These are phyloP conservation scores for Saccharomyces hybrid DNA, from an alignment of 1,139 yeast species.

Conservation along the genomic window DNA sequence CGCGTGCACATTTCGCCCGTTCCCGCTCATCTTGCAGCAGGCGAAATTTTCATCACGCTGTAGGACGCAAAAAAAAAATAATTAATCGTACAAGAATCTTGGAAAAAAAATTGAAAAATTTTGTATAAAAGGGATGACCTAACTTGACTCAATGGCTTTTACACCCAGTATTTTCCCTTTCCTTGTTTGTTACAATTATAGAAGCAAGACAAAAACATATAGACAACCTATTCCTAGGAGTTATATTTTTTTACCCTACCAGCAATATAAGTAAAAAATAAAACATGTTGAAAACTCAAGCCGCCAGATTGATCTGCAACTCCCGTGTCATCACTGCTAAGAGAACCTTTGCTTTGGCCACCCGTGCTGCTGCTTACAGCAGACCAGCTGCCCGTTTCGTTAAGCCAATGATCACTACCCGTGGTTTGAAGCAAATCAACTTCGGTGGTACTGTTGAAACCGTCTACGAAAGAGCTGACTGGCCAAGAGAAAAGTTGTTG, in stretches of 20 bases:
- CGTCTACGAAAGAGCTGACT: conserved; percentile 98
- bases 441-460: conserved; percentile 93
- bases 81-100: not conserved
- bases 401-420: conserved; percentile 38
- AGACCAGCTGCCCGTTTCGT: conserved; percentile 36
- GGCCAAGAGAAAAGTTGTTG: conserved; percentile 96
- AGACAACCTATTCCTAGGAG: not conserved
- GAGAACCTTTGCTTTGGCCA: conserved; percentile 49
- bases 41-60: not conserved
- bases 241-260: conserved; percentile 2
- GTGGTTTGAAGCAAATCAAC: conserved; percentile 95
- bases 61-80: not conserved
- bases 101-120: not conserved
- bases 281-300: conserved; percentile 30
- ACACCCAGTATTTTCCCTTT: not conserved
- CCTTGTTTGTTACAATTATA: not conserved
- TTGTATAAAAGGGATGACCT: not conserved
- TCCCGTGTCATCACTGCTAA: conserved; percentile 42
- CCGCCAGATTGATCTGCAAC: conserved; percentile 32
- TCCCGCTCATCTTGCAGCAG: not conserved
- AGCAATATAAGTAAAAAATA: not conserved
- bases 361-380: conserved; percentile 40
- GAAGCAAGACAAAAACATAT: not conserved
- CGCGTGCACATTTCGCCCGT: not conserved
- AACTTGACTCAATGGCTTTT: not conserved